A percentile compares a stretch with the other conserved stretches of the same genome.
These are phyloP conservation scores for Phaeophleospora eucalypticola DNA, from an alignment of 2,329 filamentous ascomycete species.

Conservation along the genomic window DNA sequence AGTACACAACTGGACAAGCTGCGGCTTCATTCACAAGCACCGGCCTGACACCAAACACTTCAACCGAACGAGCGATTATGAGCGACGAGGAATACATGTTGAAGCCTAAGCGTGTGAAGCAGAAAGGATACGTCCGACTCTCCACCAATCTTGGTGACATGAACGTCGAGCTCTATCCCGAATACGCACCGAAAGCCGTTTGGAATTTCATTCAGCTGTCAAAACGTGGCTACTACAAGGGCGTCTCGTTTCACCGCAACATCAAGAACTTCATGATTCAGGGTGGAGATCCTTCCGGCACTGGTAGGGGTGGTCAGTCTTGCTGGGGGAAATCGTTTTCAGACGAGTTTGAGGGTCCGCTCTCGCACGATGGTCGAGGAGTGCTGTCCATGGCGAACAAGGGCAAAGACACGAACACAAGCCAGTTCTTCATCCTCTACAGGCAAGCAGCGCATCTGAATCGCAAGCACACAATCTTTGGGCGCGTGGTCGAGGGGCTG, in stretches of 20 bases:
- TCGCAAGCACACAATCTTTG: slow-evolving; percentile 96
- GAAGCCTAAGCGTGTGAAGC: slow-evolving; percentile 80
- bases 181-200: slow-evolving; percentile 85
- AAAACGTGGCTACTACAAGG: slow-evolving; percentile 84
- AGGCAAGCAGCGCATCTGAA: slow-evolving; percentile 80
- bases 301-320: slow-evolving; percentile 81
- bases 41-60: slow-evolving; percentile 86
- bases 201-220: slow-evolving; percentile 94
- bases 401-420: slow-evolving; percentile 94
- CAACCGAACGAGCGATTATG: slow-evolving; percentile 76
- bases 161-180: slow-evolving; percentile 84
- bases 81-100: slow-evolving; percentile 97
- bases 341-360: slow-evolving; percentile 86
- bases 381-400: slow-evolving; percentile 96
- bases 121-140: slow-evolving; percentile 86
- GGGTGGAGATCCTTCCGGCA: slow-evolving; percentile 89
- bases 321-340: slow-evolving; percentile 93
- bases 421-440: slow-evolving; percentile 93
- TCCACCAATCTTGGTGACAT: slow-evolving; percentile 80
- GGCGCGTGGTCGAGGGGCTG: slow-evolving; percentile 71
- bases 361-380: slow-evolving; percentile 77
- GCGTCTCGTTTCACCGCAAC: slow-evolving; percentile 83
- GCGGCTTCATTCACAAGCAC: slow-evolving; percentile 95
- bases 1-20: slow-evolving; percentile 83
- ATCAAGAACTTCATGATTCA: slow-evolving; percentile 98